Percentiles rank a stretch among this genome's conserved stretches.
These are phyloP conservation scores for Cordia subcordata DNA, from an alignment of 257 asterid genomes.

Conservation along the genomic window DNA sequence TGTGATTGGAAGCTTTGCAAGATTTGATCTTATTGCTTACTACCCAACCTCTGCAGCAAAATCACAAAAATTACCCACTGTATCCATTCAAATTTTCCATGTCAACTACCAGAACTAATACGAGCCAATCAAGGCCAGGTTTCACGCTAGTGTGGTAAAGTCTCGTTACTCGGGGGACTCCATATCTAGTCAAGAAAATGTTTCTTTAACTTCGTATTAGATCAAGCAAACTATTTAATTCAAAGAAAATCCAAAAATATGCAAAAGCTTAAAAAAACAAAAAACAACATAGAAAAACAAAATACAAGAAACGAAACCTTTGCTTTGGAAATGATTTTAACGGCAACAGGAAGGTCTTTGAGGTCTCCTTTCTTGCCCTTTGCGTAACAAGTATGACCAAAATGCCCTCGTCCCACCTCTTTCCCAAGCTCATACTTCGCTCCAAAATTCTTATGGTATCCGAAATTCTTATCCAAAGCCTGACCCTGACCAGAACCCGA, in stretches of 20 bases:
- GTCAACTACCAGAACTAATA: background rate
- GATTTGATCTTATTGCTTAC: background rate
- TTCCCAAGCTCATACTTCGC: conserved; percentile 92
- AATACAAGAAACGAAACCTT: conserved; percentile 68
- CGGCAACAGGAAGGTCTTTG: conserved; percentile 77
- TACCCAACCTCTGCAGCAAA: background rate
- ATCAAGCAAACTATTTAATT: too few relatives aligned
- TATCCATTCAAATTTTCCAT: background rate
- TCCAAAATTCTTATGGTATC: conserved; percentile 76
- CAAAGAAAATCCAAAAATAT: background rate
- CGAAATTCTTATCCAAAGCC: conserved; percentile 72
- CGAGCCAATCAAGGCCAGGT: background rate
- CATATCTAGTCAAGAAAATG: background rate
- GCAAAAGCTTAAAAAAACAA: background rate
- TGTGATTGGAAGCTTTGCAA: too few relatives aligned
- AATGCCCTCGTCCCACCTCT: conserved; percentile 95
- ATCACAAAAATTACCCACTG: background rate
- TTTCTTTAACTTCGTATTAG: background rate
- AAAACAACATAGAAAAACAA: too few relatives aligned
- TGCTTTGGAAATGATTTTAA: conserved; percentile 88
- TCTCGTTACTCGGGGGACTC: too few relatives aligned
- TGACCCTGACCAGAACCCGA: conserved; percentile 15
- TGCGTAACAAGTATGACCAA: conserved; percentile 90
- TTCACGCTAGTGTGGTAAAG: background rate
- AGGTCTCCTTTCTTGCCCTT: conserved; percentile 75